These are phyloP conservation scores for Erodium maritimum DNA, from an alignment of 345 rosid genomes.

Conservation along the genomic window DNA sequence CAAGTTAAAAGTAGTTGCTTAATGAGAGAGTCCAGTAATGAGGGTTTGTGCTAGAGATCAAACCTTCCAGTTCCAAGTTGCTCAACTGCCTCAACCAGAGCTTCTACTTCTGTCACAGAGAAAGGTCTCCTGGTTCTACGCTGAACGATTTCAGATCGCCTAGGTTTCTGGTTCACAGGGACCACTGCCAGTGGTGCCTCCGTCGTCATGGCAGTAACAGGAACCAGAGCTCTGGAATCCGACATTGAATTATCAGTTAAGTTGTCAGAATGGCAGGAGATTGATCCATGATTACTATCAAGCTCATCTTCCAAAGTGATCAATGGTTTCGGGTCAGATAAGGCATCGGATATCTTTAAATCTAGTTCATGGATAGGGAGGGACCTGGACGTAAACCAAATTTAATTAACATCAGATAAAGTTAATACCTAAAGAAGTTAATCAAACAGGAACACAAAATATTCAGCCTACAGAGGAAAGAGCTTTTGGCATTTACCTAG, in stretches of 20 bases:
- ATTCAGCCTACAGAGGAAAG: not conserved
- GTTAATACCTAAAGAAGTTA: not conserved
- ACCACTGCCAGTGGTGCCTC: conserved; percentile 57
- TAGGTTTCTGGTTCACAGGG: conserved; percentile 53
- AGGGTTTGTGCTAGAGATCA: too few relatives aligned
- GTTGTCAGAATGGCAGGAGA: conserved; percentile 28
- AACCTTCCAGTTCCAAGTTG: conserved; percentile 95
- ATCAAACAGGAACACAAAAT: not conserved
- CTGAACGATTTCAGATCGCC: conserved; percentile 63
- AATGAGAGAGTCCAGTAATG: not conserved
- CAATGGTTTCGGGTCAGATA: conserved; percentile 22
- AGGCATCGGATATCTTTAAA: conserved; percentile 24
- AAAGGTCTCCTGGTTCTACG: conserved; percentile 97
- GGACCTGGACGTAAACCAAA: conserved; percentile 33
- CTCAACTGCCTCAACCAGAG: conserved; percentile 84
- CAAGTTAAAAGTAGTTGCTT: not conserved
- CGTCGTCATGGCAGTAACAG: conserved; percentile 34
- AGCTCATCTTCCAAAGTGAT: conserved; percentile 17
- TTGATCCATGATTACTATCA: conserved; percentile 35
- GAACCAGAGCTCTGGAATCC: conserved; percentile 66
- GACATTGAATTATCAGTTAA: conserved; percentile 31
- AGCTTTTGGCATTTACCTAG: conserved; percentile 33
- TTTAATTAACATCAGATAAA: not conserved
- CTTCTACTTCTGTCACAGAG: conserved; percentile 92
- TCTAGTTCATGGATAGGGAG: conserved; percentile 27